These are phyloP conservation scores for Akanthomyces lecanii DNA, from an alignment of 2,329 filamentous ascomycete genomes.

Conservation along the genomic window DNA sequence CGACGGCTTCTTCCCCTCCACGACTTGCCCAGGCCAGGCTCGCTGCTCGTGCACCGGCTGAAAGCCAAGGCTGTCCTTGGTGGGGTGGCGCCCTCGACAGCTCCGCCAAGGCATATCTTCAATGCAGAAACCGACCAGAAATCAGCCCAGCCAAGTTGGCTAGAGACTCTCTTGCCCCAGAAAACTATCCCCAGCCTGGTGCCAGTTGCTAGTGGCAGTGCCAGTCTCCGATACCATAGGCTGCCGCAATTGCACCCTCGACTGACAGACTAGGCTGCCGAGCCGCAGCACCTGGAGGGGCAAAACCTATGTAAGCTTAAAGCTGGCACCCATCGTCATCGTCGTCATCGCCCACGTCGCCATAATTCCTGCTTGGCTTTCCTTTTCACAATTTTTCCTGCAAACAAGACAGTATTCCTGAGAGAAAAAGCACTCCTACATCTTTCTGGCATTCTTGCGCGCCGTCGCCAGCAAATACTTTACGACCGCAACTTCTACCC, in stretches of 20 bases:
- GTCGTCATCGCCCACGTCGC: constrained; percentile 12
- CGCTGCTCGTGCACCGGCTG: neutral
- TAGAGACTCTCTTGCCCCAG: neutral
- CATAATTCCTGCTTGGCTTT: neutral
- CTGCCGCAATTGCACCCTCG: too few relatives aligned
- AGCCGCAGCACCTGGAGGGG: constrained; percentile 5
- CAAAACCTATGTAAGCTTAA: neutral
- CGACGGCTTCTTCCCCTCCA: neutral
- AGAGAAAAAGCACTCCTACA: neutral
- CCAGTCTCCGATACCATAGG: neutral
- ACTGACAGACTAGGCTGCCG: neutral
- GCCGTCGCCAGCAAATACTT: neutral
- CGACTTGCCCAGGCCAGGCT: neutral
- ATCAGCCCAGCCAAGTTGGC: constrained; percentile 1
- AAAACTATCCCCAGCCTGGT: neutral
- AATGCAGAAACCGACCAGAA: neutral
- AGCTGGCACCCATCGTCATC: constrained; percentile 12
- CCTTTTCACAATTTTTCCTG: neutral
- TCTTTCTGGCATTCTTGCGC: neutral
- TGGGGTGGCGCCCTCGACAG: neutral
- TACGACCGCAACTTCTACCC: constrained; percentile 1
- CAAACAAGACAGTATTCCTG: neutral
- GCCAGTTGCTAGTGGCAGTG: neutral
- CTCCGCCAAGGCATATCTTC: constrained; percentile 1
- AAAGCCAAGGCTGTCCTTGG: neutral